These are phyloP conservation scores for Xylaria sp. DNA, from an alignment of 2,329 filamentous ascomycete genomes.

Conservation along the genomic window DNA sequence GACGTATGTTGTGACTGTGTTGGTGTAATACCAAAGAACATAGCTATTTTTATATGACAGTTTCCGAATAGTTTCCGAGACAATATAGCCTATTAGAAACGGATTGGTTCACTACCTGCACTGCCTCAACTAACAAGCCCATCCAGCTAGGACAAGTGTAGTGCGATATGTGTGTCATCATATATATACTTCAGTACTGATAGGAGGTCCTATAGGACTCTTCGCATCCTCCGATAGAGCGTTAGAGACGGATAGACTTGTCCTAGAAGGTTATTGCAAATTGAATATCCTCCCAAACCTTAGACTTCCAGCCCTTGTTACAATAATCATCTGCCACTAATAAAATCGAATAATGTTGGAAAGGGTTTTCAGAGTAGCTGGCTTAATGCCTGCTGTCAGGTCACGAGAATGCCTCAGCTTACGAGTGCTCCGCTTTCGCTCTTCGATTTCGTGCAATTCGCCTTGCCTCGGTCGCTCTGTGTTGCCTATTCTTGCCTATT, in stretches of 20 bases:
- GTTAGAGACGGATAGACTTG: not conserved
- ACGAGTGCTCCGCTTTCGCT: too few species aligned
- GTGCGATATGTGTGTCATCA: not conserved
- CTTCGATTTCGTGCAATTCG: too few species aligned
- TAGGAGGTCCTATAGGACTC: not conserved
- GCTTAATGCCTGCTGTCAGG: not conserved
- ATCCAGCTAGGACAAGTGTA: slow-evolving; percentile 20
- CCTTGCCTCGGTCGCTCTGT: too few species aligned
- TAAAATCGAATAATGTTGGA: not conserved
- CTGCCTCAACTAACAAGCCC: not conserved
- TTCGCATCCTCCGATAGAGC: not conserved
- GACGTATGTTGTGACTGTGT: not conserved
- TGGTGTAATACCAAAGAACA: not conserved
- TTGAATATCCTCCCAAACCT: not conserved
- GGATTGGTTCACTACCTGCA: not conserved
- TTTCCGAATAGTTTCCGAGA: not conserved
- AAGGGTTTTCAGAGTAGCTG: not conserved
- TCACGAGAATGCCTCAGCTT: not conserved
- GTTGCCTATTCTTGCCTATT: too few species aligned
- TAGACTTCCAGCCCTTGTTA: too few species aligned
- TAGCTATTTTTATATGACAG: not conserved
- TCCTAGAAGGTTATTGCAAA: too few species aligned
- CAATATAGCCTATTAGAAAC: not conserved
- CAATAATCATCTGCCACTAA: not conserved
- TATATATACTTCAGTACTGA: not conserved